Evolutionary conservation across 139 green algal species (phyloP).

Genomic region (Edaphochlamys debaryana): DNA sequence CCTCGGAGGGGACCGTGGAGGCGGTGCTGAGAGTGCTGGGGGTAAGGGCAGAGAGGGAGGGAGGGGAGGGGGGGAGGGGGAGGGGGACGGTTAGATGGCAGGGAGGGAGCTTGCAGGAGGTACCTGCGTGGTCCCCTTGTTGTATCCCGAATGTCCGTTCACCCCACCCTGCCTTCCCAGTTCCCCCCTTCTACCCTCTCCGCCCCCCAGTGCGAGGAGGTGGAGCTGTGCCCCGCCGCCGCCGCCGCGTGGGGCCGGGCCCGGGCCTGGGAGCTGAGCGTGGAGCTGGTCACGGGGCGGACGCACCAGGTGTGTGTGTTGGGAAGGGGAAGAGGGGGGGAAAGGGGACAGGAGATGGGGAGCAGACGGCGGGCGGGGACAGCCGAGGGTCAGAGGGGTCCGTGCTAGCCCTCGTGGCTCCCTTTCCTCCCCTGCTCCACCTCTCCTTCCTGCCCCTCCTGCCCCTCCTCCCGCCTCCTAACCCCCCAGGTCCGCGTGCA

Average conservation of each 20-base stretch:
- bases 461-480: too few species aligned
- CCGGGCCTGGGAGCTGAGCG: constrained; percentile 61
- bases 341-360: too few species aligned
- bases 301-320: constrained; percentile 82
- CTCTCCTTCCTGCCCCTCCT: too few species aligned
- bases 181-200: too few species aligned
- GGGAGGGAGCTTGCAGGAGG: neutral
- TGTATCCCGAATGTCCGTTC: neutral
- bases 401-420: too few species aligned
- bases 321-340: too few species aligned
- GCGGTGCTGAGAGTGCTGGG: constrained; percentile 59
- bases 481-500: constrained; percentile 77
- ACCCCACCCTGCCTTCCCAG: too few species aligned
- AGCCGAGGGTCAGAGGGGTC: too few species aligned
- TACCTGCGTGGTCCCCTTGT: neutral
- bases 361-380: too few species aligned
- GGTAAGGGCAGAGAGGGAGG: constrained; percentile 55
- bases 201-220: neutral
- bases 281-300: constrained; percentile 80
- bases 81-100: too few species aligned
- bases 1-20: neutral
- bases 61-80: neutral
- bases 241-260: neutral
- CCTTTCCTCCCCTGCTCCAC: too few species aligned
- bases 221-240: neutral